A percentile compares a stretch with the other conserved stretches of the same genome.
Evolutionary conservation across 2,329 filamentous ascomycete species (phyloP).

Genomic region (Scedosporium apiospermum): DNA sequence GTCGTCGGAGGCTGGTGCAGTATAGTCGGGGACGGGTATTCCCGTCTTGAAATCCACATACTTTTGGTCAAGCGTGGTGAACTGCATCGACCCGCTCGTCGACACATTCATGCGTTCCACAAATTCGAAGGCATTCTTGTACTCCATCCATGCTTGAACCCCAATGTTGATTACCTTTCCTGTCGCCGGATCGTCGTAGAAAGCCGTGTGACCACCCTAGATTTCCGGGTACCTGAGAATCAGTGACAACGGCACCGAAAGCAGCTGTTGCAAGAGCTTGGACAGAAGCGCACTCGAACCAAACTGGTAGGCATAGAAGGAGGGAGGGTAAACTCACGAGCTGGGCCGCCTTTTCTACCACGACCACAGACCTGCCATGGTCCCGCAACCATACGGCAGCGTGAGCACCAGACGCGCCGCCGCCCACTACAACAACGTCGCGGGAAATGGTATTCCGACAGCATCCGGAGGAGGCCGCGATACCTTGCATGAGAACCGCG

Average conservation of each 20-base stretch:
- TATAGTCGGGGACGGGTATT: slow-evolving; percentile 15
- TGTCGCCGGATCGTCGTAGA: slow-evolving; percentile 29
- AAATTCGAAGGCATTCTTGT: slow-evolving; percentile 20
- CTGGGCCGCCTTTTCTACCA: slow-evolving; percentile 23
- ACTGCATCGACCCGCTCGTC: slow-evolving; percentile 13
- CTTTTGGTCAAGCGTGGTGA: slow-evolving; percentile 16
- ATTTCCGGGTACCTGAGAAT: slow-evolving; percentile 6
- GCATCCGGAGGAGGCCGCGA: neutral
- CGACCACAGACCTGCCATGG: slow-evolving; percentile 19
- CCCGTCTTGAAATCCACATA: slow-evolving; percentile 29
- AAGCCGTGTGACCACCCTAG: slow-evolving; percentile 40
- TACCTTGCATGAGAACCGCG: neutral
- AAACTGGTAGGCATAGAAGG: no score
- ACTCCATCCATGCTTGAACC: slow-evolving; percentile 22
- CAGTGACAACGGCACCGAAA: neutral
- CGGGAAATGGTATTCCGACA: slow-evolving; percentile 10
- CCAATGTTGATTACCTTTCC: slow-evolving; percentile 24
- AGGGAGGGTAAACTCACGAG: slow-evolving; percentile 18
- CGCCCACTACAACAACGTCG: slow-evolving; percentile 26
- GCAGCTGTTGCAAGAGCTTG: neutral
- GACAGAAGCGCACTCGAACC: neutral
- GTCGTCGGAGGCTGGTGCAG: slow-evolving; percentile 11
- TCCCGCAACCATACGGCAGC: slow-evolving; percentile 26
- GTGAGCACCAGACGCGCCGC: slow-evolving; percentile 26
- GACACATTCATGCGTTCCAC: slow-evolving; percentile 32